Base-by-base conservation (phyloP, 2,329 filamentous ascomycete species). In the Neonectria faginata region DNA sequence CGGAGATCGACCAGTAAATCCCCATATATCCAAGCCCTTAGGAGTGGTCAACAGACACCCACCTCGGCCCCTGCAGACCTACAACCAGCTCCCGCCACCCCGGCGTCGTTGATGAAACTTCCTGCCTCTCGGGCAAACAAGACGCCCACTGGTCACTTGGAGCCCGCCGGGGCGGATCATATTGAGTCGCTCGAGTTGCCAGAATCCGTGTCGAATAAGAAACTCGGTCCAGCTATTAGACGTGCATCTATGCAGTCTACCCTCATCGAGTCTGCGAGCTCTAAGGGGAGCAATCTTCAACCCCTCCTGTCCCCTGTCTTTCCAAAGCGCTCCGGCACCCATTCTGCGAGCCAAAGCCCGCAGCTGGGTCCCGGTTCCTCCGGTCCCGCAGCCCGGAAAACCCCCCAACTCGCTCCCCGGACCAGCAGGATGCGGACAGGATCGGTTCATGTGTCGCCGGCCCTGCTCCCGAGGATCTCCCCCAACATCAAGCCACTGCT, bases 401-500 rank as follows among this genome's bases (percentile, higher is more conserved):
- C 87, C 8, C 86, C 87, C 0, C 83, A 85, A 59, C 77, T 87
- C 53, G 84, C 86, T 3, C 83, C 87, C 9, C 85, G 89, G 39
- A 82, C 83, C 25, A 83, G 82, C 65, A 91, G 91, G 74, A 96
- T 94, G 79, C 86, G 93, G 71, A 83, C 89, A 29, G 88, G 86
- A 72, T 92, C 92, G 2, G 87, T 90, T 7, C 89, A 94, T n/a
- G 88, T 91, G 10, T 97, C 94, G 45, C 95, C 96, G 6, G 94
- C 95, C 16, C 80, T 98, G 39, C 85, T 93, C 29, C 96, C 96
- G 2, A 92, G 89, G 77, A 97, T 98, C 66, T 97, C 94, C 27
- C 96, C 95, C 3, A 97, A 89, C 77, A 97, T 99, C 78, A 97
- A 97, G 77, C 95, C 96, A 10, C 79, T 97, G 22, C 85, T 97